These are phyloP conservation scores for Leccinum subrobustum DNA, from an alignment of 1,284 basidiomycete species.

Conservation along the genomic window DNA sequence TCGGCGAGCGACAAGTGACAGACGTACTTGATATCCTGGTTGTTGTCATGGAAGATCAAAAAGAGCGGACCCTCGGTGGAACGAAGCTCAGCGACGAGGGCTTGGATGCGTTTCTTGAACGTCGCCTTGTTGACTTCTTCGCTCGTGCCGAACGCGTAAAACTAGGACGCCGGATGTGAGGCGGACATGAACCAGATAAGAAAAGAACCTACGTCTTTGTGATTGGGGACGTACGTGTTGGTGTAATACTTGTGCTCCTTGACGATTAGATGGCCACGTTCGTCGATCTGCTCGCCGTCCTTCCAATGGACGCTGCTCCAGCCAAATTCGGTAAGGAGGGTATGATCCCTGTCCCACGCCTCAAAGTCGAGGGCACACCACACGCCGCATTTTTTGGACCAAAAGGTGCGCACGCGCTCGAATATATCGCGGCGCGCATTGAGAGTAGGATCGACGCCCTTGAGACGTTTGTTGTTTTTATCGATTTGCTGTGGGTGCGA, in stretches of 20 bases:
- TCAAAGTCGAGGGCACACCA: slow-evolving; percentile 82
- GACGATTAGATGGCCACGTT: slow-evolving; percentile 63
- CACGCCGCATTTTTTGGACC: slow-evolving; percentile 56
- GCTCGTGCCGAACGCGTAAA: slow-evolving; percentile 66
- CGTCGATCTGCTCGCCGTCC: slow-evolving; percentile 43
- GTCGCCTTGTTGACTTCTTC: slow-evolving; percentile 47
- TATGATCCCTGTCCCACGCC: slow-evolving; percentile 74
- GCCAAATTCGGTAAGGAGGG: slow-evolving; percentile 73
- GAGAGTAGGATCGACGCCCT: slow-evolving; percentile 56
- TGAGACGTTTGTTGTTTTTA: slow-evolving; percentile 75
- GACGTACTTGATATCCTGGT: slow-evolving; percentile 68
- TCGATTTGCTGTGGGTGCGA: slow-evolving; percentile 53
- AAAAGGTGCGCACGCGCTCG: slow-evolving; percentile 64
- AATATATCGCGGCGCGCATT: slow-evolving; percentile 57
- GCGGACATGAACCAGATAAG: not conserved
- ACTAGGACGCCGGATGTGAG: slow-evolving; percentile 35
- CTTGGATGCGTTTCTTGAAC: slow-evolving; percentile 53
- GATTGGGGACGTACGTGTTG: slow-evolving; percentile 64
- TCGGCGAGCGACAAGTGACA: not conserved
- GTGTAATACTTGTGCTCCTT: slow-evolving; percentile 55
- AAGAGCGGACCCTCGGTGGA: slow-evolving; percentile 59
- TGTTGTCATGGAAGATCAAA: slow-evolving; percentile 76
- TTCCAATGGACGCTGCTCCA: slow-evolving; percentile 62
- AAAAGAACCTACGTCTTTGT: slow-evolving; percentile 50
- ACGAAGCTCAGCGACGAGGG: slow-evolving; percentile 45